These are phyloP conservation scores for Metschnikowia santaceciliae DNA, from an alignment of 805 yeast species.

Conservation along the genomic window DNA sequence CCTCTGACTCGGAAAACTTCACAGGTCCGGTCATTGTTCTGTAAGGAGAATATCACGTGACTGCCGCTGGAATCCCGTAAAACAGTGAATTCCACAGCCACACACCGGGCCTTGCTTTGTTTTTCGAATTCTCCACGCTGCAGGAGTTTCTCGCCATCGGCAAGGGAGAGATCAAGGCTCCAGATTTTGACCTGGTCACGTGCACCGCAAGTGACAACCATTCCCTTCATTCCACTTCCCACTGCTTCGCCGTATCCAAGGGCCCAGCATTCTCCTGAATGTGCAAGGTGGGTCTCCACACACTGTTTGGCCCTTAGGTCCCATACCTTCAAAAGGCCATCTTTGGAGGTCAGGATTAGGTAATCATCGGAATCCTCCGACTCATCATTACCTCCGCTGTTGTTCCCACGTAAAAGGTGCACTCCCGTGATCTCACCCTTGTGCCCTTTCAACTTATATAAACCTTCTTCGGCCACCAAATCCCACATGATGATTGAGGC, in stretches of 20 bases:
- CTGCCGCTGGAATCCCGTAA: constrained; percentile 25
- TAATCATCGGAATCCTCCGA: constrained; percentile 64
- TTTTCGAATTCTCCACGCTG: constrained; percentile 70
- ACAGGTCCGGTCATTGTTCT: constrained; percentile 74
- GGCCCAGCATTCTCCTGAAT: constrained; percentile 91
- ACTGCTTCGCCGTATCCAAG: constrained; percentile 32
- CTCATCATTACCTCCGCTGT: constrained; percentile 11
- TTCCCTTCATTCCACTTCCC: constrained; percentile 20
- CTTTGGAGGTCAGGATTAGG: constrained; percentile 76
- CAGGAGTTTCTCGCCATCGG: constrained; percentile 45
- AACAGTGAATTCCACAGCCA: constrained; percentile 49
- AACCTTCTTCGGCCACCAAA: constrained; percentile 85
- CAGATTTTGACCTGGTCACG: constrained; percentile 83
- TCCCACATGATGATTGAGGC: constrained; percentile 90
- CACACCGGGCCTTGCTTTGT: constrained; percentile 70
- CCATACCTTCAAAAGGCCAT: constrained; percentile 91
- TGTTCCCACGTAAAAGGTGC: constrained; percentile 34
- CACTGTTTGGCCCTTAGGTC: constrained; percentile 86
- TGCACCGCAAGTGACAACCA: constrained; percentile 69
- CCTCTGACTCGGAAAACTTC: constrained; percentile 78
- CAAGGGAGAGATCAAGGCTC: constrained; percentile 56
- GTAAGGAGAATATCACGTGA: constrained; percentile 58
- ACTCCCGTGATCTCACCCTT: constrained; percentile 84
- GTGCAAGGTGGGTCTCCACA: constrained; percentile 92
- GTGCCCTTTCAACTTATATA: constrained; percentile 83